phyloP scores from a whole-genome alignment of 148 eudicot species.

The Dianthus caryophyllus region DNA sequence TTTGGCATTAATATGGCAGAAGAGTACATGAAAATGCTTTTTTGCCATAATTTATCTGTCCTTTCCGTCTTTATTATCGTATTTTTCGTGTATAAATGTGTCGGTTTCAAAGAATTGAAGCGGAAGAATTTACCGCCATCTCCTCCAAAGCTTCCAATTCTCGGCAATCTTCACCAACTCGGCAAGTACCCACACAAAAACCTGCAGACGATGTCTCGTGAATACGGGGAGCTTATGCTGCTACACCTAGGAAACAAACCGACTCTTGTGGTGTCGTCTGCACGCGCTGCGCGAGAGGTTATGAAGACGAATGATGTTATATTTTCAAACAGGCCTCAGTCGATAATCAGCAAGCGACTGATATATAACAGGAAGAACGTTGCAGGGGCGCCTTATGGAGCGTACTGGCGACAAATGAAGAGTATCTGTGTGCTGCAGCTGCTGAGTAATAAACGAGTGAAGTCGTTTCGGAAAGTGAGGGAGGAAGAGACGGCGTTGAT shows the following conservation, averaged over 20 bases:
- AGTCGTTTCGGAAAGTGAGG: constrained; percentile 34
- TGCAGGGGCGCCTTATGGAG: constrained; percentile 40
- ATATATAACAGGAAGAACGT: constrained; percentile 35
- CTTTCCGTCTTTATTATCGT: constrained; percentile 11
- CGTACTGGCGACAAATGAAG: constrained; percentile 47
- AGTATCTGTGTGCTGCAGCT: constrained; percentile 44
- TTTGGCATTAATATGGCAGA: neutral
- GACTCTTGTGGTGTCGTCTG: constrained; percentile 47
- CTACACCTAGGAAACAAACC: constrained; percentile 37
- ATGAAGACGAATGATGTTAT: constrained; percentile 44
- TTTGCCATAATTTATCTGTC: constrained; percentile 8
- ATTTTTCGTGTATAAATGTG: constrained; percentile 22
- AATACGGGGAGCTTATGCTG: constrained; percentile 36
- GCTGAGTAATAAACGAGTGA: constrained; percentile 42
- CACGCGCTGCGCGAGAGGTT: constrained; percentile 41
- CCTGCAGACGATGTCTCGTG: constrained; percentile 28
- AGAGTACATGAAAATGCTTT: constrained; percentile 8
- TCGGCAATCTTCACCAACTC: constrained; percentile 44
- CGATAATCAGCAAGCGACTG: constrained; percentile 21
- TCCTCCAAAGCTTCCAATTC: constrained; percentile 38
- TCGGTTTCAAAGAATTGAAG: neutral
- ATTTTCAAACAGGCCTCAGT: constrained; percentile 40
- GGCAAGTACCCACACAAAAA: constrained; percentile 23
- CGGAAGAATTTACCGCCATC: constrained; percentile 31
- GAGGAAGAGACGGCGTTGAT: constrained; percentile 35